A percentile compares a stretch with the other conserved stretches of the same genome.
Conservation (phyloP, 106 monocot species). For the Posidonia australis region DNA sequence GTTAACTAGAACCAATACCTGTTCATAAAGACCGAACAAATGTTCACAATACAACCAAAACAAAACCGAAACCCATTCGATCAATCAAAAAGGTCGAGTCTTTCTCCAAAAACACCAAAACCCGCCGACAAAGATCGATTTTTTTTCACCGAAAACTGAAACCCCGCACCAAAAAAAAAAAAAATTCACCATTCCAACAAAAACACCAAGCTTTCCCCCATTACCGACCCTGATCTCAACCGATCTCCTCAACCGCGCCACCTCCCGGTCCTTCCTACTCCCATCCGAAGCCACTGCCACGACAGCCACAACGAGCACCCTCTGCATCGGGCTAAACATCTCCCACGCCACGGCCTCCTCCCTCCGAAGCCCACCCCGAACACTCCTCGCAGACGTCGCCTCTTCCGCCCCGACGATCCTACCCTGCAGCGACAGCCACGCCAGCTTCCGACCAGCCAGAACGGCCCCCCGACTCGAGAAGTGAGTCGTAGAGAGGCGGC, state of each 20-base stretch:
- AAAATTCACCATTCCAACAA: too few relatives aligned
- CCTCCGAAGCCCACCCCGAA: constrained; percentile 25
- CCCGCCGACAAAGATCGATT: neutral
- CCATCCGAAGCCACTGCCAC: constrained; percentile 36
- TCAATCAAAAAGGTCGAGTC: neutral
- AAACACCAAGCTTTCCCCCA: neutral
- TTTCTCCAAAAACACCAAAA: neutral
- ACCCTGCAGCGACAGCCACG: constrained; percentile 72
- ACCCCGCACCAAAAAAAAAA: neutral
- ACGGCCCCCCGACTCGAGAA: neutral
- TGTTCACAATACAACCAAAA: neutral
- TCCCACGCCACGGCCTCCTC: constrained; percentile 66
- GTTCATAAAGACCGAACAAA: neutral
- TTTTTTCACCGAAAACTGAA: neutral
- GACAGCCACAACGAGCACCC: constrained; percentile 60
- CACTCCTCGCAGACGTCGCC: constrained; percentile 36
- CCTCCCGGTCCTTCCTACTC: constrained; percentile 22
- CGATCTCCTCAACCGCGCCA: constrained; percentile 42
- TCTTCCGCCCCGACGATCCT: constrained; percentile 53
- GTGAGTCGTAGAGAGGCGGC: too few relatives aligned
- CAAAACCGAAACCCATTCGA: neutral
- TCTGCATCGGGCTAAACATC: constrained; percentile 67
- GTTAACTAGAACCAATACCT: neutral
- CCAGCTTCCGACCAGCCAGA: neutral
- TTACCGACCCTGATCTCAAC: constrained; percentile 52